Conservation (phyloP, 768 basidiomycete genomes). For the Panaeolus cyanescens region DNA sequence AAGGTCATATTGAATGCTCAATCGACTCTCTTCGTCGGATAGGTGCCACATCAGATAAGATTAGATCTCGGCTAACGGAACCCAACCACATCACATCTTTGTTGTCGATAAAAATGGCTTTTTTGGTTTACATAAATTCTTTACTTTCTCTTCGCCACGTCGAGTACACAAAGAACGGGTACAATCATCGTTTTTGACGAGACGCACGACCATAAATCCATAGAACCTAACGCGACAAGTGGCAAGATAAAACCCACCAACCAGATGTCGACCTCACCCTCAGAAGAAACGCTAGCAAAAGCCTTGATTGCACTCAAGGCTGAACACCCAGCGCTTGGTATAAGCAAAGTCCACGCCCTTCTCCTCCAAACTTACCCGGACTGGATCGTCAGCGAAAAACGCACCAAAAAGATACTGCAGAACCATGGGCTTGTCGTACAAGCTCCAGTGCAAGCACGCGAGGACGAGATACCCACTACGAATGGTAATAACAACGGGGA, state of each 20-base stretch:
- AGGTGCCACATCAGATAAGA: neutral
- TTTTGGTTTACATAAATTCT: neutral
- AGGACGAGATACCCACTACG: neutral
- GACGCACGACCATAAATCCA: no score
- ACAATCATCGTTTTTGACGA: no score
- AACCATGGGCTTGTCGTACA: constrained; percentile 48
- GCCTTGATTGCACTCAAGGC: constrained; percentile 57
- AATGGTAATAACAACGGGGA: constrained; percentile 3
- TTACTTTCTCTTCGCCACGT: neutral
- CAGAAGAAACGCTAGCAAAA: constrained; percentile 62
- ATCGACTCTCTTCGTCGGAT: no score
- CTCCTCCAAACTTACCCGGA: constrained; percentile 59
- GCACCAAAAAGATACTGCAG: constrained; percentile 72
- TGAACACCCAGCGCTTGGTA: constrained; percentile 65
- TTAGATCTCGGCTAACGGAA: neutral
- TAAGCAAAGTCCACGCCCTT: constrained; percentile 67
- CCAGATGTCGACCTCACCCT: constrained; percentile 38
- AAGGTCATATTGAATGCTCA: no score
- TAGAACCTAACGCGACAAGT: no score
- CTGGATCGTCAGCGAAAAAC: constrained; percentile 86
- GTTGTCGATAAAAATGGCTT: neutral
- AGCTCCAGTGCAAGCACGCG: constrained; percentile 5
- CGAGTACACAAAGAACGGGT: no score
- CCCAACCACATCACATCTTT: neutral
- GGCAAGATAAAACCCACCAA: neutral